Evolutionary conservation across 495 filamentous ascomycete genomes (phyloP).

Genomic region (Aspergillus campestris): DNA sequence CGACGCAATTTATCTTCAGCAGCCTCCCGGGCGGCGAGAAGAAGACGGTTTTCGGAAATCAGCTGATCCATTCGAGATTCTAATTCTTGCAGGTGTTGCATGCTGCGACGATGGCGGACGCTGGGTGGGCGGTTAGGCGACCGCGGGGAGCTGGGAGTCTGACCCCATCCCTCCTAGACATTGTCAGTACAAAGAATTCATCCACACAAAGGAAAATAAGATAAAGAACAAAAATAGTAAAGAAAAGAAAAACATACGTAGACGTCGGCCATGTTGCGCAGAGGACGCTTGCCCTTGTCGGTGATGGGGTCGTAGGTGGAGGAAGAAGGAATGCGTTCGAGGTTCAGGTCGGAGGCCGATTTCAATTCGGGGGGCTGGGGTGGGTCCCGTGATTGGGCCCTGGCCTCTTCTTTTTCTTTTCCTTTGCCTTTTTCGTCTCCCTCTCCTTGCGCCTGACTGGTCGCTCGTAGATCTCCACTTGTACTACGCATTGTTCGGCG

Average conservation of each 20-base stretch:
- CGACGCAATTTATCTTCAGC: constrained; percentile 56
- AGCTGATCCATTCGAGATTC: constrained; percentile 69
- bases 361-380: constrained; percentile 11
- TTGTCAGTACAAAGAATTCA: not conserved
- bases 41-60: constrained; percentile 67
- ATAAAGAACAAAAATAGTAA: constrained; percentile 9
- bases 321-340: constrained; percentile 46
- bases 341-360: constrained; percentile 23
- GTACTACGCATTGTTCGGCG: constrained; percentile 63
- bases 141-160: constrained; percentile 80
- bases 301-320: constrained; percentile 66
- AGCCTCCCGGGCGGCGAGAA: constrained; percentile 61
- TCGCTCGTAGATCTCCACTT: constrained; percentile 73
- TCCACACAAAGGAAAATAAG: constrained; percentile 1
- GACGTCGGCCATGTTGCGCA: constrained; percentile 84
- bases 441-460: constrained; percentile 35
- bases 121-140: constrained; percentile 94
- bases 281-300: constrained; percentile 77
- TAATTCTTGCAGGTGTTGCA: constrained; percentile 83
- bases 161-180: constrained; percentile 83
- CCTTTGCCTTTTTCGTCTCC: too few relatives aligned
- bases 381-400: constrained; percentile 12
- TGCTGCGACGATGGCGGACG: constrained; percentile 89
- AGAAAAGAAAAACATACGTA: constrained; percentile 60
- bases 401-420: constrained; percentile 6